phyloP scores from a whole-genome alignment of 2,329 filamentous ascomycete genomes.

The Ceratocystis papillata region DNA sequence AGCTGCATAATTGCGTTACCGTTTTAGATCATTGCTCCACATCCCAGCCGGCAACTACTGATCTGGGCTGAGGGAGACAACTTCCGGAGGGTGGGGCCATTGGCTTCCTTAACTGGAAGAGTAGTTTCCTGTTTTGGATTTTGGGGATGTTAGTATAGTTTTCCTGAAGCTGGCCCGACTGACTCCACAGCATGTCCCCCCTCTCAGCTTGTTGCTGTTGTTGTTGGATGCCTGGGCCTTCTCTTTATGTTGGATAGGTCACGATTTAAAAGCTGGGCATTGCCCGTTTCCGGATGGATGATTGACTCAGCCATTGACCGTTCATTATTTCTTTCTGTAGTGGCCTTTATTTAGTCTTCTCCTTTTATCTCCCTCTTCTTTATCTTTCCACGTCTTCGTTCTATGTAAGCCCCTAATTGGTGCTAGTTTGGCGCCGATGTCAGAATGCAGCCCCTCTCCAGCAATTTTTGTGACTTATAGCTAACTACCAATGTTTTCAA shows the following conservation, averaged over 20 bases:
- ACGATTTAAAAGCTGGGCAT: slow-evolving; percentile 7
- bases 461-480: not conserved
- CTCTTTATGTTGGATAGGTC: not conserved
- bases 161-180: not conserved
- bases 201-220: not conserved
- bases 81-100: not conserved
- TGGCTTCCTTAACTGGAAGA: slow-evolving; percentile 10
- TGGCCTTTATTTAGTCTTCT: slow-evolving; percentile 15
- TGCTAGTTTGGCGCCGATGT: slow-evolving; percentile 2
- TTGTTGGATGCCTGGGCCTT: not conserved
- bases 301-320: not conserved
- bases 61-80: slow-evolving; percentile 2
- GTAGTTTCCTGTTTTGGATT: not conserved
- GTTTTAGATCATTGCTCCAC: slow-evolving; percentile 2
- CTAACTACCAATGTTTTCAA: slow-evolving; percentile 14
- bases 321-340: slow-evolving; percentile 20
- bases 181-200: slow-evolving; percentile 8
- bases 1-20: not conserved
- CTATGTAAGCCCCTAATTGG: not conserved
- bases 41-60: slow-evolving; percentile 12
- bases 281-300: not conserved
- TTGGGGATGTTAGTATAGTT: not conserved
- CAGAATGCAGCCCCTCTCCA: not conserved
- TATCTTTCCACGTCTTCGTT: slow-evolving; percentile 3
- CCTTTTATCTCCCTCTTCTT: slow-evolving; percentile 16